Percentiles rank a stretch among this genome's conserved stretches.
Evolutionary conservation across 2,329 filamentous ascomycete genomes (phyloP).

Genomic region (Xylaria sp.): DNA sequence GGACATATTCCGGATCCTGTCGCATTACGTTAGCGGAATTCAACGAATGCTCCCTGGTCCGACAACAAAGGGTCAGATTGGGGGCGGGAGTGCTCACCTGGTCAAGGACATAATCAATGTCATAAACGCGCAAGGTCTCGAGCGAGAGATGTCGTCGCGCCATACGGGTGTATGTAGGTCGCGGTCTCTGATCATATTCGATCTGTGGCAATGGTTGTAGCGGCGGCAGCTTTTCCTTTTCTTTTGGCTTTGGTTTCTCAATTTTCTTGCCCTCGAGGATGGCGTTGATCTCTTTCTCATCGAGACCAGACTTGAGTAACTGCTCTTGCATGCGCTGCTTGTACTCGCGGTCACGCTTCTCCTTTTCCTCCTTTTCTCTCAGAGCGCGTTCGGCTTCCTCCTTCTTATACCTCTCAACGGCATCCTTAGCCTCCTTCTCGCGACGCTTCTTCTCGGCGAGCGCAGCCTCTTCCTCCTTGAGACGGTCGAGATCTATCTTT

Average conservation of each 20-base stretch:
- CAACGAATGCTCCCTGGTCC: background rate
- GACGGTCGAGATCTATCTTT: constrained; percentile 61
- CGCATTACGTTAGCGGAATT: background rate
- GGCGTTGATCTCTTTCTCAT: constrained; percentile 68
- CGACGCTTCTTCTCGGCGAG: constrained; percentile 57
- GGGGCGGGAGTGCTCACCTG: constrained; percentile 55
- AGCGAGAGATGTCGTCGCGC: constrained; percentile 69
- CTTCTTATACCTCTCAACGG: constrained; percentile 63
- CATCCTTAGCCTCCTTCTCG: constrained; percentile 61
- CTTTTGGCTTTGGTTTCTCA: constrained; percentile 62
- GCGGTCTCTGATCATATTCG: constrained; percentile 41
- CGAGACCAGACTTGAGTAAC: constrained; percentile 67
- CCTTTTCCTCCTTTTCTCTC: constrained; percentile 61
- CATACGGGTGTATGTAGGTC: constrained; percentile 73
- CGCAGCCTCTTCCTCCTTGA: constrained; percentile 59
- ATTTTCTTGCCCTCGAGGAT: constrained; percentile 59
- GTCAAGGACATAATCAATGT: constrained; percentile 69
- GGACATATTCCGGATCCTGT: constrained; percentile 74
- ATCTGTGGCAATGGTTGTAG: constrained; percentile 1
- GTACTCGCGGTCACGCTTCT: constrained; percentile 64
- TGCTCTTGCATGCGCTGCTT: constrained; percentile 67
- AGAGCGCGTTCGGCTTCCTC: constrained; percentile 60
- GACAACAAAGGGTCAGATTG: background rate
- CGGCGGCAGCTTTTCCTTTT: constrained; percentile 1
- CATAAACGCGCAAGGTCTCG: constrained; percentile 67